A percentile compares a stretch with the other conserved stretches of the same genome.
Conservation (phyloP, 495 filamentous ascomycete genomes). For the Lasiosphaeris hirsuta region DNA sequence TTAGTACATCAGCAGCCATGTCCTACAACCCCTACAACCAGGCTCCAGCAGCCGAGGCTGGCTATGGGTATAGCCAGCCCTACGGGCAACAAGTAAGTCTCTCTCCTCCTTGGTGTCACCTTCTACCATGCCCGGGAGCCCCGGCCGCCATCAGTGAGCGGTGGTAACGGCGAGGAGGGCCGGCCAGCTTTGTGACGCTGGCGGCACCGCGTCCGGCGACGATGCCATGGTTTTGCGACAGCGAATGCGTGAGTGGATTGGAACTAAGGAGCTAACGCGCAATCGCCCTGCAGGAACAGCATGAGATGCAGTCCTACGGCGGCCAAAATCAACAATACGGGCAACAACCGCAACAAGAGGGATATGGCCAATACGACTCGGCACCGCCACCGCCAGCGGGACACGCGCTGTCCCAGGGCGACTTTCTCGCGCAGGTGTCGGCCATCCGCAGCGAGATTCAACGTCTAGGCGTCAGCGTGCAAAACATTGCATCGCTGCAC, state of each 20-base stretch:
- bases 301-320: slow-evolving; percentile 37
- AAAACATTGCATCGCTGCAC: slow-evolving; percentile 56
- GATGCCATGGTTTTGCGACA: too few relatives aligned
- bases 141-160: slow-evolving; percentile 9
- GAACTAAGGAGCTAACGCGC: not conserved
- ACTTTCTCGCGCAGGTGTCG: slow-evolving; percentile 60
- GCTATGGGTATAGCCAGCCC: slow-evolving; percentile 37
- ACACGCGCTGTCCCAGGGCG: slow-evolving; percentile 46
- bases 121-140: not conserved
- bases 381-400: slow-evolving; percentile 12
- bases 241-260: too few relatives aligned
- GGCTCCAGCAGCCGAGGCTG: slow-evolving; percentile 42
- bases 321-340: slow-evolving; percentile 12
- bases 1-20: slow-evolving; percentile 31
- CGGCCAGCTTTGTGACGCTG: too few relatives aligned
- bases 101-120: not conserved
- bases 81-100: slow-evolving; percentile 27
- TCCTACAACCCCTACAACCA: slow-evolving; percentile 47
- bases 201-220: too few relatives aligned
- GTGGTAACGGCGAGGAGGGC: not conserved
- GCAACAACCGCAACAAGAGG: slow-evolving; percentile 22
- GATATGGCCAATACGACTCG: too few relatives aligned
- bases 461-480: slow-evolving; percentile 51
- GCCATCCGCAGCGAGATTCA: slow-evolving; percentile 56
- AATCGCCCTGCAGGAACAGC: slow-evolving; percentile 29